These are phyloP conservation scores for Colletotrichum neosansevieriae DNA, from an alignment of 2,329 filamentous ascomycete genomes.

Conservation along the genomic window DNA sequence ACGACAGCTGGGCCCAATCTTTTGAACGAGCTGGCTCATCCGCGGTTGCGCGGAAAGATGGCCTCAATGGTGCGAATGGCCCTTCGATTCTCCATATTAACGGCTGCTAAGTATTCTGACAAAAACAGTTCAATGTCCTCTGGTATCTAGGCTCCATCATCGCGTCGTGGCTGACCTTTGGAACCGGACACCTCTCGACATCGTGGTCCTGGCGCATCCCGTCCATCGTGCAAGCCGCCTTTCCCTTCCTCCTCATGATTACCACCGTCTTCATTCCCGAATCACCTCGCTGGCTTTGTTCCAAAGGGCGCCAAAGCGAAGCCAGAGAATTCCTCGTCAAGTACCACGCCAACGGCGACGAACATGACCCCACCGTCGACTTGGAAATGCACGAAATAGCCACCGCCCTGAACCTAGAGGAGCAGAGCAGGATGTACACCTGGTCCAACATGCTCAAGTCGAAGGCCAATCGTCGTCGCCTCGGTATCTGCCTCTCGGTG, in stretches of 20 bases:
- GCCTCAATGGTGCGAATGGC: not conserved
- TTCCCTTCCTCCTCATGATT: constrained; percentile 22
- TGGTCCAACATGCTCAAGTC: constrained; percentile 36
- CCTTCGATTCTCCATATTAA: not conserved
- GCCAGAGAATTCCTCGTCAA: not conserved
- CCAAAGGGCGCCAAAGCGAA: constrained; percentile 48
- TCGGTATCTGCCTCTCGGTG: constrained; percentile 37
- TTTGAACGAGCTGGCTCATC: not conserved
- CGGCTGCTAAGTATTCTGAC: not conserved
- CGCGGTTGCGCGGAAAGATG: not conserved
- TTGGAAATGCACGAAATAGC: constrained; percentile 64
- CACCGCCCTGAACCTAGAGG: constrained; percentile 59
- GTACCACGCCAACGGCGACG: constrained; percentile 53
- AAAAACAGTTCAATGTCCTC: not conserved
- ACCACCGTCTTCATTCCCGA: constrained; percentile 46
- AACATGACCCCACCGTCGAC: constrained; percentile 56
- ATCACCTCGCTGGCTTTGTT: constrained; percentile 55
- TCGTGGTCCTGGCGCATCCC: not conserved
- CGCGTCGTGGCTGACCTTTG: not conserved
- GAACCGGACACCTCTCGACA: not conserved
- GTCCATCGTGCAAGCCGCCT: rapidly evolving
- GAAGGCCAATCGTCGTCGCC: constrained; percentile 39
- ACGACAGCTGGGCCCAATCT: constrained; percentile 1
- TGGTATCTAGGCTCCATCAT: not conserved
- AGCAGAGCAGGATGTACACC: constrained; percentile 15